Percentiles rank a stretch among this genome's conserved stretches.
Evolutionary conservation across 306 rosid genomes (phyloP).

Genomic region (Senna tora): DNA sequence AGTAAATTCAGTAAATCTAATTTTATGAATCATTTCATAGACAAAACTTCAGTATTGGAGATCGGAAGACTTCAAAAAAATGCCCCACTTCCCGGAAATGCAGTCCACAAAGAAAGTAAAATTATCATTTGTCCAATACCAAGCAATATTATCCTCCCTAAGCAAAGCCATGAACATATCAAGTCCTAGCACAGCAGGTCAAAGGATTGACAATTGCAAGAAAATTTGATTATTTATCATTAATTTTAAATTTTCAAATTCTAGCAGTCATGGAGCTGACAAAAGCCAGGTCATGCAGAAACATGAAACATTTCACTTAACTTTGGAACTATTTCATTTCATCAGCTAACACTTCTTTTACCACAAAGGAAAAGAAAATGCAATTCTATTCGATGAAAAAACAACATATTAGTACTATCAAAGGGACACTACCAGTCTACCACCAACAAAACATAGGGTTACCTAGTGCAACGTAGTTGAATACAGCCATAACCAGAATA

Average conservation of each 20-base stretch:
- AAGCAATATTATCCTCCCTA: slow-evolving; percentile 19
- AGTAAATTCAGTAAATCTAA: not conserved
- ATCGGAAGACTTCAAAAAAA: no score
- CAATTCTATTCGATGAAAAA: slow-evolving; percentile 11
- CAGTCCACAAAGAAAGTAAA: no score
- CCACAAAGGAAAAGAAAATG: slow-evolving; percentile 11
- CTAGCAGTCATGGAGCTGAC: not conserved
- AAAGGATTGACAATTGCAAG: slow-evolving; percentile 14
- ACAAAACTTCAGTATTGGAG: not conserved
- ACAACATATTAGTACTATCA: not conserved
- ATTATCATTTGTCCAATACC: slow-evolving; percentile 8
- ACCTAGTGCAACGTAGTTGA: slow-evolving; percentile 18
- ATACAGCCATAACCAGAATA: slow-evolving; percentile 35
- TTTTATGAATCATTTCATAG: not conserved
- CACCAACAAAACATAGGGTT: slow-evolving; percentile 10
- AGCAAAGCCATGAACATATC: not conserved
- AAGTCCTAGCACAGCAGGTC: not conserved
- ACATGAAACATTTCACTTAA: slow-evolving; percentile 28
- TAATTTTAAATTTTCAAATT: not conserved
- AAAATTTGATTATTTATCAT: slow-evolving; percentile 17
- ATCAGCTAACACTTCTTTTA: slow-evolving; percentile 17
- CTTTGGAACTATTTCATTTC: slow-evolving; percentile 3
- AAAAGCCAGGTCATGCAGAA: slow-evolving; percentile 10
- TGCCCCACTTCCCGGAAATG: no score
- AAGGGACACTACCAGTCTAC: not conserved